A percentile compares a stretch with the other conserved stretches of the same genome.
phyloP scores from a whole-genome alignment of 2,329 filamentous ascomycete species.

The Diaporthe sp. region DNA sequence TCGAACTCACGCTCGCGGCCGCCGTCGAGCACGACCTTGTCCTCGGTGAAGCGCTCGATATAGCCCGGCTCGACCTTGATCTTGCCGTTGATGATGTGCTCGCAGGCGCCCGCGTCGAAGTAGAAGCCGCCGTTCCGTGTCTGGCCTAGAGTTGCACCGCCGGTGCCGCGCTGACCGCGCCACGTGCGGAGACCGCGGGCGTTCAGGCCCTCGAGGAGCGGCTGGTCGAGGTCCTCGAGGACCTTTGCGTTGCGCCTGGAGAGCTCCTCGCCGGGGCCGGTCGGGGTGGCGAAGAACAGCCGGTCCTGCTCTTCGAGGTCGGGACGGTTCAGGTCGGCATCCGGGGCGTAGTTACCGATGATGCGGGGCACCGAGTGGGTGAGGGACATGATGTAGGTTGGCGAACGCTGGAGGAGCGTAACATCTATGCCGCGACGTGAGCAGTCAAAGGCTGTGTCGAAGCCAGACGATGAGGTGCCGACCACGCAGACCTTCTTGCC shows the following conservation, averaged over 20 bases:
- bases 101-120: slow-evolving; percentile 39
- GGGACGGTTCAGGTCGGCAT: slow-evolving; percentile 65
- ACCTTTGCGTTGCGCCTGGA: slow-evolving; percentile 69
- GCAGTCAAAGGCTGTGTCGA: slow-evolving; percentile 75
- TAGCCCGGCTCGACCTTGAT: slow-evolving; percentile 57
- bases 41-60: slow-evolving; percentile 59
- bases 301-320: slow-evolving; percentile 68
- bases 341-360: slow-evolving; percentile 13
- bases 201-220: slow-evolving; percentile 57
- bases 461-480: slow-evolving; percentile 76
- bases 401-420: slow-evolving; percentile 78
- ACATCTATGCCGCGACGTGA: slow-evolving; percentile 66
- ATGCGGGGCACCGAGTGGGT: slow-evolving; percentile 35
- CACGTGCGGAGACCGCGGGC: slow-evolving; percentile 64
- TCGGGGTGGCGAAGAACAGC: slow-evolving; percentile 77
- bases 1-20: slow-evolving; percentile 65
- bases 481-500: slow-evolving; percentile 77
- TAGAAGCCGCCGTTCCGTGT: slow-evolving; percentile 62
- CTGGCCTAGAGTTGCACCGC: slow-evolving; percentile 78
- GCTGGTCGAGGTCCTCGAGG: slow-evolving; percentile 53
- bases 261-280: slow-evolving; percentile 76
- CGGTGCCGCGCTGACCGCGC: slow-evolving; percentile 62
- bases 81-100: slow-evolving; percentile 52
- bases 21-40: slow-evolving; percentile 57
- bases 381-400: slow-evolving; percentile 69